Evolutionary conservation across 176 grass and related monocot genomes (phyloP).

Genomic region (Neostapfia colusana): DNA sequence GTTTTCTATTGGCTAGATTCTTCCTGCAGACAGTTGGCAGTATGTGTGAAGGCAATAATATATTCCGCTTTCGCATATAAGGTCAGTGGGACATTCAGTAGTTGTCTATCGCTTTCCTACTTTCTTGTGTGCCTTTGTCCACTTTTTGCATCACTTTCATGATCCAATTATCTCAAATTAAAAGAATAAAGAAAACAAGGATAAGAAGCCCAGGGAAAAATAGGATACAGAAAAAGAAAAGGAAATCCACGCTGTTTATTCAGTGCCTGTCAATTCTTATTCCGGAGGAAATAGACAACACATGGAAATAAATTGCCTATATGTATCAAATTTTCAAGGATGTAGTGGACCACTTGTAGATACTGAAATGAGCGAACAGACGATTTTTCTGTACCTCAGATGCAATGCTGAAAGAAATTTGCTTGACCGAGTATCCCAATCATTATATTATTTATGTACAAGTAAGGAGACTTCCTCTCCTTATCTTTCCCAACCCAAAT

Average conservation of each 20-base stretch:
- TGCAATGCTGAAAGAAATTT: conserved; percentile 22
- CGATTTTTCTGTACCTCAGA: conserved; percentile 1
- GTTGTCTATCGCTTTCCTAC: conserved; percentile 48
- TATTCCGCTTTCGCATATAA: conserved; percentile 44
- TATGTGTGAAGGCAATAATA: conserved; percentile 42
- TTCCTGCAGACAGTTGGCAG: conserved; percentile 46
- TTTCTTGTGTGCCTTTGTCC: conserved; percentile 42
- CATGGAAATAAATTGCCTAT: conserved; percentile 20
- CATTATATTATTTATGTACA: conserved; percentile 50
- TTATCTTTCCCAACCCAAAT: conserved; percentile 29
- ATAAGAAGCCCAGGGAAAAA: conserved; percentile 24
- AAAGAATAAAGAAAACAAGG: conserved; percentile 45
- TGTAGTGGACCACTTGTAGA: conserved; percentile 17
- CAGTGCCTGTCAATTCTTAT: conserved; percentile 27
- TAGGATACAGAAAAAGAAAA: conserved; percentile 25
- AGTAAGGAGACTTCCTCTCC: conserved; percentile 38
- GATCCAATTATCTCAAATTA: conserved; percentile 52
- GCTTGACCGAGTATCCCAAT: conserved; percentile 33
- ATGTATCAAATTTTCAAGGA: conserved; percentile 30
- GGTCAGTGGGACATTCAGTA: conserved; percentile 53
- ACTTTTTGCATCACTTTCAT: conserved; percentile 65
- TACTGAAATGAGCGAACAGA: conserved; percentile 28
- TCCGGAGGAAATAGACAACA: conserved; percentile 25
- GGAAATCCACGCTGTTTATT: conserved; percentile 10
- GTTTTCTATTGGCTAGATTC: conserved; percentile 35